phyloP scores from a whole-genome alignment of 805 yeast species.

The Helenozyma baotianmanensis region DNA sequence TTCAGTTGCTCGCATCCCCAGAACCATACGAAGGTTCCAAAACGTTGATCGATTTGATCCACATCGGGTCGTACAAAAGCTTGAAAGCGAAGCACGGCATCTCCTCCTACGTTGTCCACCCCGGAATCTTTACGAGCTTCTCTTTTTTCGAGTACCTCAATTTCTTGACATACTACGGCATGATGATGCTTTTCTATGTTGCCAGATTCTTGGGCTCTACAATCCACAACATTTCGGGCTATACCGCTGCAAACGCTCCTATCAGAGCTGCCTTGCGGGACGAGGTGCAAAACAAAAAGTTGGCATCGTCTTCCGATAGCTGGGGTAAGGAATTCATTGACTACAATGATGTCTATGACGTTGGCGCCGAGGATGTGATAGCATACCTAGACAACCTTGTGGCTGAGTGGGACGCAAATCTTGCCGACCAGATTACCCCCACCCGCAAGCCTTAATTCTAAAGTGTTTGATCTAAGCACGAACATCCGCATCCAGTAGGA shows the following conservation, averaged over 20 bases:
- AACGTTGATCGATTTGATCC: constrained; percentile 77
- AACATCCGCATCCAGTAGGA: constrained; percentile 17
- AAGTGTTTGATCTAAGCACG: constrained; percentile 6
- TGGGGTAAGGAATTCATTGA: constrained; percentile 64
- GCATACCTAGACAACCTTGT: constrained; percentile 54
- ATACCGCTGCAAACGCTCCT: constrained; percentile 86
- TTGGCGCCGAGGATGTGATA: constrained; percentile 67
- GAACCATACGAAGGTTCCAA: constrained; percentile 91
- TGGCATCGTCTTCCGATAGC: constrained; percentile 67
- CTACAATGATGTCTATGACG: constrained; percentile 50
- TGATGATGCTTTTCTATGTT: constrained; percentile 76
- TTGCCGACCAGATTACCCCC: constrained; percentile 68
- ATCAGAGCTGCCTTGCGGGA: constrained; percentile 46
- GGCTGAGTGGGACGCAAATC: constrained; percentile 67
- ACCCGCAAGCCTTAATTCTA: constrained; percentile 27
- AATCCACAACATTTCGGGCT: constrained; percentile 86
- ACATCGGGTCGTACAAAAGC: constrained; percentile 58
- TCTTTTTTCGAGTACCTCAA: constrained; percentile 76
- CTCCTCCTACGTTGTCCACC: constrained; percentile 77
- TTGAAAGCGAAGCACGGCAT: constrained; percentile 50
- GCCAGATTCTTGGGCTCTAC: constrained; percentile 81
- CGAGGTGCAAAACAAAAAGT: constrained; percentile 50
- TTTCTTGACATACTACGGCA: constrained; percentile 75
- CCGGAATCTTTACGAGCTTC: constrained; percentile 87
- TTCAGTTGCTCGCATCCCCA: constrained; percentile 59